Evolutionary conservation across 2,329 filamentous ascomycete species (phyloP).

Genomic region (Trichoderma afroharzianum): DNA sequence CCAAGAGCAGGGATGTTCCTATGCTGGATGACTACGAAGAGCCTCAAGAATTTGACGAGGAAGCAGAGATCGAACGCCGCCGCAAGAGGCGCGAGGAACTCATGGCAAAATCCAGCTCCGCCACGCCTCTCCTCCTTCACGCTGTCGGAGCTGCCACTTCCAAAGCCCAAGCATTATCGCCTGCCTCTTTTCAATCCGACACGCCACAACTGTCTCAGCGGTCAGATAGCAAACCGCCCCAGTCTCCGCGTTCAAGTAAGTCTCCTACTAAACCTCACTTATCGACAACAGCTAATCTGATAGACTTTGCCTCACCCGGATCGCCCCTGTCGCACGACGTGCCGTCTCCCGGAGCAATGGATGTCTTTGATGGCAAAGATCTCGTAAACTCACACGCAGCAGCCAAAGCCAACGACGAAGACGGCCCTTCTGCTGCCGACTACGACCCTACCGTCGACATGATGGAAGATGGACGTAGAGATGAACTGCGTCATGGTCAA

Average conservation of each 20-base stretch:
- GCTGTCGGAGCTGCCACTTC: slow-evolving; percentile 62
- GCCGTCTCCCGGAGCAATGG: slow-evolving; percentile 56
- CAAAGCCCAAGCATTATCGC: slow-evolving; percentile 49
- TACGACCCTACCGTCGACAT: slow-evolving; percentile 89
- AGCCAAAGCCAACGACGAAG: slow-evolving; percentile 44
- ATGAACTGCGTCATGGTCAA: slow-evolving; percentile 60
- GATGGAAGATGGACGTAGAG: slow-evolving; percentile 73
- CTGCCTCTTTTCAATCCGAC: slow-evolving; percentile 47
- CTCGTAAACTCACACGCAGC: slow-evolving; percentile 59
- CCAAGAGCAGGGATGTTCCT: slow-evolving; percentile 10
- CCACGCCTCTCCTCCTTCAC: slow-evolving; percentile 71
- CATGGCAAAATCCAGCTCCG: slow-evolving; percentile 74
- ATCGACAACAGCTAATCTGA: slow-evolving; percentile 24
- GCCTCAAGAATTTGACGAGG: slow-evolving; percentile 68
- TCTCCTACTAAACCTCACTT: neutral
- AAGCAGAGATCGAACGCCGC: slow-evolving; percentile 78
- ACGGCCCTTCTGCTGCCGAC: slow-evolving; percentile 86
- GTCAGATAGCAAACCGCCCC: slow-evolving; percentile 36
- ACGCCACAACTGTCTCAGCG: slow-evolving; percentile 35
- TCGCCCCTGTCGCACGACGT: slow-evolving; percentile 46
- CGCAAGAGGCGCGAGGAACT: slow-evolving; percentile 82
- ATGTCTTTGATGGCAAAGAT: slow-evolving; percentile 63
- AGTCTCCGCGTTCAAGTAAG: slow-evolving; percentile 49
- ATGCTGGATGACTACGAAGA: slow-evolving; percentile 44
- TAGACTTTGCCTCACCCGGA: slow-evolving; percentile 41